Base-by-base conservation (phyloP, 169 alveolate species). In the Eimeria mitis region DNA sequence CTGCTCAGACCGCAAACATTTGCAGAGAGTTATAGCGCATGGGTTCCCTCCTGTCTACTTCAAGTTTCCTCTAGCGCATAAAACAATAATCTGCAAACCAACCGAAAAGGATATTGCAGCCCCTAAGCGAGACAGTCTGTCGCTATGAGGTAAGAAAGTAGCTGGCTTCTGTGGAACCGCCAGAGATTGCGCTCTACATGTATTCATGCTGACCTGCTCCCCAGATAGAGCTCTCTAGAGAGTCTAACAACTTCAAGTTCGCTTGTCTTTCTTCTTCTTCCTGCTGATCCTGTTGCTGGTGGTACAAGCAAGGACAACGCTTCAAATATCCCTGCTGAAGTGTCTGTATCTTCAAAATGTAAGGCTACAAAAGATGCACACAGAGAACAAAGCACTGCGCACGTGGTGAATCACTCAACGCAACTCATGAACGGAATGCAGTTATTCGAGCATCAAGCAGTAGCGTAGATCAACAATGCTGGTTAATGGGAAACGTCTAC, bases 251-350 rank as follows among this genome's bases (percentile, higher is more conserved):
- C 42, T 28, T 78, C 68, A 78, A 59, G 13, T 78, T 78, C 13
- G 88, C 65, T 28, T 78, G 37, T 49, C 88, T 47, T 78, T 78
- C 70, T 78, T 78, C 88, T 47, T 78, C 88, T 78, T 78, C 88
- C 65, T 47, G 23, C 44, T 49, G 63, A 14, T 78, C 88, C 65
- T 78, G 88, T 78, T 78, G 88, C 88, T 78, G 88, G 44, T 78
- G 88, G 44, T 78, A 78, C 44, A 78, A 78, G 44, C 88, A 78
- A 0, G 88, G 88, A 68, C 88, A 78, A 28, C 88, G 88, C n/a
- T 78, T 78, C 88, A 78, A 78, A 52, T 78, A 78, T 47, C 88
- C 88, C 68, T 78, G 88, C 23, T 78, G 88, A 21, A 78, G 88
- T 13, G 88, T 40, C n/a, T 78, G 88, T 47, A 78, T 49, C 88